Evolutionary conservation across 2,329 filamentous ascomycete genomes (phyloP), one percentile per base, ranked within the genome.

Genomic region (Botrytis medusae): DNA sequence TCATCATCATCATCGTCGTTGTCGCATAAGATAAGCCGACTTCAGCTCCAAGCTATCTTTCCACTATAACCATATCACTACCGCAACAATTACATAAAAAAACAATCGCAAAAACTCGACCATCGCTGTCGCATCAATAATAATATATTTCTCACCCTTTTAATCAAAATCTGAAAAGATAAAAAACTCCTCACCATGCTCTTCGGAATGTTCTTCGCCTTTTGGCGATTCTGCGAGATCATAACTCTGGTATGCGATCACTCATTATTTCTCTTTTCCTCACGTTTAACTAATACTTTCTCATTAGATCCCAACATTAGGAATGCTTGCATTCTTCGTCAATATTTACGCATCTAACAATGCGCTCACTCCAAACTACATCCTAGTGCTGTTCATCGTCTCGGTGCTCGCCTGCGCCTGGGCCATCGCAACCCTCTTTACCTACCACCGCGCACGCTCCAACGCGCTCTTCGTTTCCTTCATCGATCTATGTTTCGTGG

Each of bases 371-470:
- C 90, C 90, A 37, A 83, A 85, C 81, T 88, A 87, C 80, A 86
- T 91, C 81, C 87, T 92, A 74, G 84, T 91, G 77, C 85, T 91
- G 77, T 92, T 92, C 86, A 91, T 92, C 83, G 87, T 90, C 74
- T 87, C 87, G 37, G 87, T 90, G 29, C 85, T 92, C 71, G 90
- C 84, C 48, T 84, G 87, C 71, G 88, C 87, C 74, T 92, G 90
- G 90, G 83, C 87, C 75, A 82, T 91, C 82, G 87, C 86, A 80
- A 92, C 90, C 12, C 85, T 92, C 75, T 90, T 92, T 85, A 86
- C 84, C 81, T 92, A 91, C 85, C 88, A 90, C 84, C 88, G 89
- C 74, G 87, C 87, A 44, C 86, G 84, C 64, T 81, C 84, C 77
- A 90, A 91, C 83, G 86, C 89, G n/a, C 83, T 83, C 75, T 90